Base-by-base conservation (phyloP, 2,329 filamentous ascomycete species). In the Clarireedia monteithiana region DNA sequence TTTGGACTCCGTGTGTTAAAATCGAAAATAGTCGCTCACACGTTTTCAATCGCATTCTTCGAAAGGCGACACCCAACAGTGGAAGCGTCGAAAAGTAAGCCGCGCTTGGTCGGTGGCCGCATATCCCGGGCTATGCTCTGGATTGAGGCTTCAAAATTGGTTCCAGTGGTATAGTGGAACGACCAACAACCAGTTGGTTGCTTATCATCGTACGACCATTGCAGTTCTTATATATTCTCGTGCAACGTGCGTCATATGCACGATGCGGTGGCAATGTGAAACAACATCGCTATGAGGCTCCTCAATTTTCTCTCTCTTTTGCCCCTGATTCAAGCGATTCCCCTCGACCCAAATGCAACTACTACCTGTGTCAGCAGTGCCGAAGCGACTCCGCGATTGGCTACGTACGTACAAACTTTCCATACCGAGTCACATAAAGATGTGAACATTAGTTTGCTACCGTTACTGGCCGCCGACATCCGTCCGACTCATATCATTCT, bases 401-500 rank as follows among this genome's bases (percentile, higher is more conserved):
- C 50, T 4, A 27, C 56, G 38, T 58, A 56, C 23, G 48, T 50
- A 14, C 57, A 58, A 45, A 56, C 48, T 12, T 55, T 45, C 12
- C 46, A 56, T 30, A 34, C 42, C 23, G 48, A 47, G 27, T 5
- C 34, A 27, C 39, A 49, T 6, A 50, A 44, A 9, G 17, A 45
- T 45, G 24, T 5, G 15, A 52, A 45, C 15, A 27, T 58, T 24
- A 56, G 53, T n/a, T 42, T 58, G 38, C 49, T 58, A 17, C 57
- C 57, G 27, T 45, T 58, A 14, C 9, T 49, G 6, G 15, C 23
- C 17, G n/a, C 34, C 17, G 20, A 53, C 3, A 58, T 50, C 12
- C 48, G 46, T 6, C 30, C 48, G 24, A 58, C 48, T 4, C 57
- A 58, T 50, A 44, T 57, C 7, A 58, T 58, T 23, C 34, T 58